Base-by-base conservation (phyloP, 2,329 filamentous ascomycete genomes). In the Aspergillus sp. region DNA sequence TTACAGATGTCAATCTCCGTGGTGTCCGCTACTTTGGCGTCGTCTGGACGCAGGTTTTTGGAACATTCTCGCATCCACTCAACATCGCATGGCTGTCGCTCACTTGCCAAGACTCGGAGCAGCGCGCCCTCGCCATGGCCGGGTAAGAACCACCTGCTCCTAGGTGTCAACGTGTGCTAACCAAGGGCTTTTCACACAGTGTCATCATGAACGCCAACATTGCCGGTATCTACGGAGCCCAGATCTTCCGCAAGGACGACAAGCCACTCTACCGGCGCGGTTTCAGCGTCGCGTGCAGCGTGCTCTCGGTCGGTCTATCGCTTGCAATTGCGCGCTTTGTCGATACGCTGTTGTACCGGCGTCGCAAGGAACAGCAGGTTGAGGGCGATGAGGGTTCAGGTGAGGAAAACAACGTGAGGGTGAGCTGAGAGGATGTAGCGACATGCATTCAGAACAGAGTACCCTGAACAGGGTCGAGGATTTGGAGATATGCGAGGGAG, bases 161-260 rank as follows among this genome's bases (percentile, higher is more conserved):
- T 28, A 30, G n/a, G 17, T 31, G 7, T n/a, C 11, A 30, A 13
- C 56, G 19, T 9, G 23, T 30, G 17, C 38, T 58, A 9, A 43
- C 34, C 23, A 4, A 19, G 3, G 1, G 19, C 3, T 43, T n/a
- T 25, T 8, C 6, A 6, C 11, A 5, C 52, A 75, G 72, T 53
- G 71, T 87, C 55, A 86, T 88, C 62, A 87, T 87, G 85, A 82
- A 83, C 22, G 86, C 84, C 52, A 88, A 88, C 65, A 84, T 83
- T 28, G 85, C 85, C 0, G 85, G 85, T 23, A 87, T 88, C 55
- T 85, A 86, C 58, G 86, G 85, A 3, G 84, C 84, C 0, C 85
- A 88, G 69, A 83, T 88, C 62, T 88, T 87, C 79, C 82, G 71
- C 15, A 66, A 68, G 0, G 58, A 59, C 13, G 62, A 66, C 41